Evolutionary conservation across 768 basidiomycete species (phyloP), one percentile per base, ranked within the genome.

Genomic region (Scleroderma bovista): DNA sequence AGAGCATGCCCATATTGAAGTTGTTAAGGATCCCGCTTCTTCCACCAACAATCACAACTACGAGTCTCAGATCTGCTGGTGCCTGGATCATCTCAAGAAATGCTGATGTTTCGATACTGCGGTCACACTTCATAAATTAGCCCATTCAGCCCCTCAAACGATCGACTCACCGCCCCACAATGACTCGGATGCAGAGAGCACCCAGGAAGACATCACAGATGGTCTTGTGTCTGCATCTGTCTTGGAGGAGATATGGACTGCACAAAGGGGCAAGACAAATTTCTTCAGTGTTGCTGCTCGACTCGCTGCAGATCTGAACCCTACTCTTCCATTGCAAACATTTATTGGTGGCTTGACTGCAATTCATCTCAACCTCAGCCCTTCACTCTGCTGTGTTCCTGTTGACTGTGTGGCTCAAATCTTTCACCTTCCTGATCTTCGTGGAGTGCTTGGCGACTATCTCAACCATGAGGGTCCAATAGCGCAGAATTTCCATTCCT

Each of bases 71-170:
- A 72, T 73, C 36, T 66, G 62, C 33, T 55, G 59, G 5, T 51
- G 57, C 44, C 54, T 75, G 9, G 68, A 71, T 46, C 60, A 61
- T 2, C 20, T 38, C 3, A 67, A 72, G 15, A 70, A 66, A 54
- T 46, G 62, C 32, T 40, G 50, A 3, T 26, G 45, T 2, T 73
- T 73, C 50, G 56, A 63, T 17, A 58, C 34, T n/a, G 41, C 23
- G 19, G 17, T 42, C n/a, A 20, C 13, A 6, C 46, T 48, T 7
- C 8, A 43, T 20, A 20, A 31, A 19, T 17, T 29, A 34, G 23
- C 16, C 5, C 22, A 17, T 8, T 11, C 65, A 7, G 55, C 55
- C 1, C 59, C 54, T 17, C 39, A 57, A 3, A 56, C 62, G 23
- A 41, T 19, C 11, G 51, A 56, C 7, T 51, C 53, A 5, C 12